Base-by-base conservation (phyloP, 371 early-diverging fungal genomes). In the Dichotomocladium elegans region DNA sequence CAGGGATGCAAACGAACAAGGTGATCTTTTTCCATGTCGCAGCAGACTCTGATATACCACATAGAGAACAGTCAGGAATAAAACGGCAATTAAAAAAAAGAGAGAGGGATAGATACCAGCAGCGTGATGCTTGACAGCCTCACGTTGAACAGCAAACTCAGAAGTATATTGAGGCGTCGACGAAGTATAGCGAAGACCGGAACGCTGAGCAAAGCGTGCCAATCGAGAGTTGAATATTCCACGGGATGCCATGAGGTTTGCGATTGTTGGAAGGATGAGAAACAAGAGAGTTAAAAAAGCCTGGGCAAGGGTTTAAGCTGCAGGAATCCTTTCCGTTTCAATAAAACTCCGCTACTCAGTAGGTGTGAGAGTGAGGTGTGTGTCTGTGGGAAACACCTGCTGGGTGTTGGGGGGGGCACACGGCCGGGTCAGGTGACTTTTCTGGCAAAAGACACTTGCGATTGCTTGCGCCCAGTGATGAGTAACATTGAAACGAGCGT, bases 11-110 rank as follows among this genome's bases (percentile, higher is more conserved):
- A 41, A 77, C 74, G 43, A 68, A 77, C 52, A 77, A 47, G 40
- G 68, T 62, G 50, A 77, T 73, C 62, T 73, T 77, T 60, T 70
- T 70, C 77, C 77, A 77, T 43, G 71, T 76, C 15, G 51, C 61
- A 61, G 77, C 77, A 47, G 77, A 57, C n/a, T 68, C 76, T 75
- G 56, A 12, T 26, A 28, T 30, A 8, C 17, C 21, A 4, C n/a
- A 35, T 30, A 25, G 5, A 48, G n/a, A 19, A 17, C 6, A 21
- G 35, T 29, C n/a, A 27, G 37, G 41, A n/a, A n/a, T 10, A 30
- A 45, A 26, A 45, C 24, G 7, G 24, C 29, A 50, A 37, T 9
- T 46, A 8, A 15, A 21, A 17, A 25, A 34, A 28, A 57, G 14
- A 26, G 21, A 25, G 15, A 31, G 17, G 10, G 1, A 24, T 29